A percentile compares a stretch with the other conserved stretches of the same genome.
Evolutionary conservation across 78 protist species (phyloP).

Genomic region (Monocercomonoides exilis): DNA sequence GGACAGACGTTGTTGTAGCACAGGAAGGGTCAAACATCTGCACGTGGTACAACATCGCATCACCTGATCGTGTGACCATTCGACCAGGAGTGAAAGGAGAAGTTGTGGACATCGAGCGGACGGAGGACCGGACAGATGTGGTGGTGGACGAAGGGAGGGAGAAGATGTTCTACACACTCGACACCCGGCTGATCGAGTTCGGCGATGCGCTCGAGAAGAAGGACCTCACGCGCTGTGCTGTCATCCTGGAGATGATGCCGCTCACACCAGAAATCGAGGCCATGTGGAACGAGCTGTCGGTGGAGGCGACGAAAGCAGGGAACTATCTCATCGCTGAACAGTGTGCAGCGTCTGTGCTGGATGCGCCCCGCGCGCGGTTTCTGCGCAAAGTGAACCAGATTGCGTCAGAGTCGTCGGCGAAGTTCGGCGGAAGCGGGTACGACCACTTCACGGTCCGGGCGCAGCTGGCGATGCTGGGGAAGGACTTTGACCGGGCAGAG

Average conservation of each 20-base stretch:
- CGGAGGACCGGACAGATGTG: neutral
- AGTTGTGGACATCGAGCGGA: neutral
- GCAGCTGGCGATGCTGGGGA: neutral
- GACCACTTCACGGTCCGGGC: neutral
- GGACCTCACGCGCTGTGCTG: neutral
- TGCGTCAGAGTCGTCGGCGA: neutral
- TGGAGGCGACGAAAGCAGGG: neutral
- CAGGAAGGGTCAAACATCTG: neutral
- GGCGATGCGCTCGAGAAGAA: neutral
- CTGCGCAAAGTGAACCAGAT: neutral
- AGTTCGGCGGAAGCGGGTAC: neutral
- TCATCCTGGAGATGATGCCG: neutral
- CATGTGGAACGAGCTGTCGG: neutral
- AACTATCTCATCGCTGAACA: neutral
- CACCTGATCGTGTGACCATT: neutral
- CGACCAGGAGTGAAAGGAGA: neutral
- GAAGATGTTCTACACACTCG: neutral
- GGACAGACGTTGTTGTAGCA: slow-evolving; percentile 3
- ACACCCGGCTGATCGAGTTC: neutral
- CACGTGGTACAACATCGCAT: slow-evolving; percentile 12
- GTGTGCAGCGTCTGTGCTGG: neutral
- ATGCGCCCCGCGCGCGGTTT: neutral
- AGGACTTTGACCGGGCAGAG: neutral
- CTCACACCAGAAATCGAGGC: neutral
- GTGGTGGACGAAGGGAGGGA: neutral